phyloP scores from a whole-genome alignment of 345 rosid genomes.

The Turritis glabra region DNA sequence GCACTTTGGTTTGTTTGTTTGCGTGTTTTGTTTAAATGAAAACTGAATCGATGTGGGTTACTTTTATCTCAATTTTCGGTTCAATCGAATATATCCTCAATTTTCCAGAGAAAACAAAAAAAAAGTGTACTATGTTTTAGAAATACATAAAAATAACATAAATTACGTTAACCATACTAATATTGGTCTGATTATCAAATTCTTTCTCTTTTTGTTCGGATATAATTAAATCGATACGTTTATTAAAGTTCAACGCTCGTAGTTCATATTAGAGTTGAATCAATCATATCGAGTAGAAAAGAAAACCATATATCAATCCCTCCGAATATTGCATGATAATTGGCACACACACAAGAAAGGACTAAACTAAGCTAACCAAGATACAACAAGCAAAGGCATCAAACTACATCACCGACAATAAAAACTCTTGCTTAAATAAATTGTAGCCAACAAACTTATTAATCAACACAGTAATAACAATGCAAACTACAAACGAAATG shows the following conservation, averaged over 20 bases:
- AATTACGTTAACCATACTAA: neutral
- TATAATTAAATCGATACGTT: neutral
- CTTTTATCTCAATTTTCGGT: too few relatives aligned
- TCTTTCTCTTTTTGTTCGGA: neutral
- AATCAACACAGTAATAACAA: neutral
- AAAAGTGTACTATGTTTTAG: too few relatives aligned
- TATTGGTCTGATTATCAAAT: neutral
- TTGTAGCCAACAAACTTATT: slow-evolving; percentile 20
- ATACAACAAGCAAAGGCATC: slow-evolving; percentile 9
- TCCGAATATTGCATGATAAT: slow-evolving; percentile 27
- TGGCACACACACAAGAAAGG: neutral
- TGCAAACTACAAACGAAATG: slow-evolving; percentile 16
- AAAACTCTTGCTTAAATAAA: neutral
- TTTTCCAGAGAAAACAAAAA: too few relatives aligned
- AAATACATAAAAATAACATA: too few relatives aligned
- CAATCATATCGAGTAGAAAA: slow-evolving; percentile 9
- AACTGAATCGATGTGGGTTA: too few relatives aligned
- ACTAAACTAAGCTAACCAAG: slow-evolving; percentile 21
- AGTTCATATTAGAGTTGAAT: neutral
- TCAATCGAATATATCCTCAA: too few relatives aligned
- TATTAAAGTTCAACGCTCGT: neutral
- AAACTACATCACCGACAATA: slow-evolving; percentile 9
- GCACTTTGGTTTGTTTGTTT: too few relatives aligned
- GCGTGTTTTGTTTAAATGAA: too few relatives aligned
- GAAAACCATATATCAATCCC: neutral